Base-by-base conservation (phyloP, 805 yeast genomes). In the Yarrowia deformans region DNA sequence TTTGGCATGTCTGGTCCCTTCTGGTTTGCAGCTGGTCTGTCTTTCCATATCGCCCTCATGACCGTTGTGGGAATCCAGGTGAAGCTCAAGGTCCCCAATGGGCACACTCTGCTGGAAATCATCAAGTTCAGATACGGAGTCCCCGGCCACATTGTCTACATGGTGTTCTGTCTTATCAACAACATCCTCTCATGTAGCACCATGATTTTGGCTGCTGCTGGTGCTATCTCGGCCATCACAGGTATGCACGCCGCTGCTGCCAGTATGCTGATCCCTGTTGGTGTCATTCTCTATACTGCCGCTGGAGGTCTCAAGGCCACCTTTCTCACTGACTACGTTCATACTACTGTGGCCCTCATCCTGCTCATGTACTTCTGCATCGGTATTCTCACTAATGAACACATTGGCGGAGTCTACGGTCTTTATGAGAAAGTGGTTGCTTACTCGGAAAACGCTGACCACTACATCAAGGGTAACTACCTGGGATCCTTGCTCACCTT, bases 101-200 rank as follows among this genome's bases (percentile, higher is more conserved):
- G 92, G 2, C 97, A 90, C 78, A 90, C 96, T 1, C 90, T 88
- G 75, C 80, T 90, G 74, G 97, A 90, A 79, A 87, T 90, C 70
- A 83, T 90, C 72, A 85, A 84, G 73, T 85, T 85, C 0, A 82
- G 97, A 73, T 90, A 89, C 74, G 96, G 96, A 37, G 71, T 66
- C 29, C 73, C 78, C 23, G 87, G 90, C 4, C 96, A 90, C 76
- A 37, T 71, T 16, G 69, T 67, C 18, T 74, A 68, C 54, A 58
- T 69, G 52, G 48, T 63, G 39, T 67, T 67, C 35, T 56, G 69
- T 66, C 64, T 71, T 40, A 63, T 69, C 48, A 70, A 69, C 48
- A 73, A 72, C 49, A 73, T 72, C 32, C 69, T 71, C 43, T 78
- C 79, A 43, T 76, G 82, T 5, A 75, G 82, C 1, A 75, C 79